These are phyloP conservation scores for Fusarium staphyleae DNA, from an alignment of 2,329 filamentous ascomycete genomes.

Conservation along the genomic window DNA sequence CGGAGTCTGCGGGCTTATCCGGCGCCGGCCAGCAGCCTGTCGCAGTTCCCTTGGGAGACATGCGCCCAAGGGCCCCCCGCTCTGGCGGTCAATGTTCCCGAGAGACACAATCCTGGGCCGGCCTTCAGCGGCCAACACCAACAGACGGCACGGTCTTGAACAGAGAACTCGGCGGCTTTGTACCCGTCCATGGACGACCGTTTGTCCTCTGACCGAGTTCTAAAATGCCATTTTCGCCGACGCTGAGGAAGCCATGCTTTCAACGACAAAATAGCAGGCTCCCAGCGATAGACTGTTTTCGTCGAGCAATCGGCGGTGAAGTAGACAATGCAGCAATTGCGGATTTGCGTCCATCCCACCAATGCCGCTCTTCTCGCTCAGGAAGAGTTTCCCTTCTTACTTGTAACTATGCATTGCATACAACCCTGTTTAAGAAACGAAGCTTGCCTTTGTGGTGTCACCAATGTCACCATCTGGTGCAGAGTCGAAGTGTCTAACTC, in stretches of 20 bases:
- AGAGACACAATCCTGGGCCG: conserved; percentile 17
- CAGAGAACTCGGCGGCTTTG: conserved; percentile 15
- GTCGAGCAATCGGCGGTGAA: conserved; percentile 25
- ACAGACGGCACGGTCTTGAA: conserved; percentile 13
- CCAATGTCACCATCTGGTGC: background rate
- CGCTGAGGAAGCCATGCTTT: conserved; percentile 5
- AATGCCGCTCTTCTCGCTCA: conserved; percentile 9
- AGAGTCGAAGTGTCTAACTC: conserved; percentile 6
- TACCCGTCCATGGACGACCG: conserved; percentile 9
- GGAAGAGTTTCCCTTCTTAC: conserved; percentile 22
- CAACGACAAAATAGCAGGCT: no score
- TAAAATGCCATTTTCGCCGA: conserved; percentile 12
- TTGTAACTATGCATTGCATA: conserved; percentile 23
- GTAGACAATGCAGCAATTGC: conserved; percentile 12
- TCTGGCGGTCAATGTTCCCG: conserved; percentile 17
- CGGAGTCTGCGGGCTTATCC: conserved; percentile 20
- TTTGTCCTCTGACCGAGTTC: conserved; percentile 9
- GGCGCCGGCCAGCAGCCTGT: conserved; percentile 23
- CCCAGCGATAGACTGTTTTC: conserved; percentile 9
- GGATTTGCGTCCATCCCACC: conserved; percentile 10
- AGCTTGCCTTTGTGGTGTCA: conserved; percentile 11
- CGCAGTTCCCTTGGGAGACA: background rate
- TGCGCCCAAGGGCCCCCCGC: conserved; percentile 24
- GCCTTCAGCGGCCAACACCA: conserved; percentile 9
- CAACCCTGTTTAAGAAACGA: conserved; percentile 11